These are phyloP conservation scores for Metschnikowia cubensis DNA, from an alignment of 805 yeast genomes.

Conservation along the genomic window DNA sequence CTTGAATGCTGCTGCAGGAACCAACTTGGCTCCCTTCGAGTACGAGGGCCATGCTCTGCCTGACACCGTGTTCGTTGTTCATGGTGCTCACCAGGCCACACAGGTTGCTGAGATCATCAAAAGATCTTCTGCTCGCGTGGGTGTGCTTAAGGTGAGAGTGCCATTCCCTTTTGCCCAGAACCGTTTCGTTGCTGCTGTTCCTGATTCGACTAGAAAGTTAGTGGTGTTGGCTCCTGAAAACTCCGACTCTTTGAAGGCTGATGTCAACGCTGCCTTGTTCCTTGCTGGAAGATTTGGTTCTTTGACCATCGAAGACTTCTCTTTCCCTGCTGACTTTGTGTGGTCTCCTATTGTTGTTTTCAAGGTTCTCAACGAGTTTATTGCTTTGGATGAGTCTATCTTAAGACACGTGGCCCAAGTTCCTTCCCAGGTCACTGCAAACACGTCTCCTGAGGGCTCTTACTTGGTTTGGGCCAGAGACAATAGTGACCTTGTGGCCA, in stretches of 20 bases:
- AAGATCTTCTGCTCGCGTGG: slow-evolving; percentile 38
- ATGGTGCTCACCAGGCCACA: slow-evolving; percentile 67
- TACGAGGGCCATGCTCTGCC: slow-evolving; percentile 63
- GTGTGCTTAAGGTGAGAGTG: slow-evolving; percentile 67
- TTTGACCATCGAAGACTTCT: slow-evolving; percentile 46
- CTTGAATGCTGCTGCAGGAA: slow-evolving; percentile 53
- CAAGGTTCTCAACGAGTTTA: slow-evolving; percentile 45
- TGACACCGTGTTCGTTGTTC: slow-evolving; percentile 73
- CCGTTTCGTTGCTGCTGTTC: slow-evolving; percentile 56
- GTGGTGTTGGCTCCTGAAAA: slow-evolving; percentile 62
- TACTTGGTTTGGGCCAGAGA: slow-evolving; percentile 69
- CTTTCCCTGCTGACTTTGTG: slow-evolving; percentile 47
- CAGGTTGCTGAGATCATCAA: slow-evolving; percentile 46
- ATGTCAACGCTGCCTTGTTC: slow-evolving; percentile 69
- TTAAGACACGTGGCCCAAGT: slow-evolving; percentile 14
- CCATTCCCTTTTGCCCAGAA: slow-evolving; percentile 74
- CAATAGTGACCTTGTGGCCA: slow-evolving; percentile 48
- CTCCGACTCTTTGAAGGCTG: slow-evolving; percentile 55
- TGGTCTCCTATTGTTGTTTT: slow-evolving; percentile 55
- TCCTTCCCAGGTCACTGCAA: slow-evolving; percentile 26
- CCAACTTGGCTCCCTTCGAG: slow-evolving; percentile 59
- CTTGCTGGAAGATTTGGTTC: slow-evolving; percentile 40
- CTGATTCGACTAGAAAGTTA: slow-evolving; percentile 52
- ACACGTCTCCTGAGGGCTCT: slow-evolving; percentile 41
- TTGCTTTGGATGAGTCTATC: slow-evolving; percentile 28